Percentiles rank a stretch among this genome's conserved stretches.
These are phyloP conservation scores for Epithemia pelagica DNA, from an alignment of 108 stramenopile genomes.

Conservation along the genomic window DNA sequence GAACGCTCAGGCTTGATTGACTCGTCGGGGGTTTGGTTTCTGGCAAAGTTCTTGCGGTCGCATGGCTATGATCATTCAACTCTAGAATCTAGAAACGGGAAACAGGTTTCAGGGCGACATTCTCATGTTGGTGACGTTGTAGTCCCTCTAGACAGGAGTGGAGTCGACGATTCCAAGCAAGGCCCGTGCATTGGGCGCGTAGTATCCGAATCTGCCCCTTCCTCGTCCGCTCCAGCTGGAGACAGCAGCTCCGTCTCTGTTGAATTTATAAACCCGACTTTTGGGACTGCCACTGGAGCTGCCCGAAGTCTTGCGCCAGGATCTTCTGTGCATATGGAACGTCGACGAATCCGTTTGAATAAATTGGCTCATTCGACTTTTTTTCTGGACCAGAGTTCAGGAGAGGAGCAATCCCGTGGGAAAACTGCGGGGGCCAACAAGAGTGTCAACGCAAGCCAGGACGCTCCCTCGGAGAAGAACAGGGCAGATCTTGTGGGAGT, in stretches of 20 bases:
- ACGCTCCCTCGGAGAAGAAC: background rate
- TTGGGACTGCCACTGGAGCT: slow-evolving; percentile 13
- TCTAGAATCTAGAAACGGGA: slow-evolving; percentile 17
- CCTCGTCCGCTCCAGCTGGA: slow-evolving; percentile 1
- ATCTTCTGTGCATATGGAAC: background rate
- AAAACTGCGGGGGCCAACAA: too few species aligned
- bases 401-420: background rate
- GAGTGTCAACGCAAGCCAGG: too few species aligned
- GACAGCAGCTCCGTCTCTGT: slow-evolving; percentile 2
- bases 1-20: slow-evolving; percentile 35
- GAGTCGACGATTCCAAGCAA: background rate
- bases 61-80: slow-evolving; percentile 29
- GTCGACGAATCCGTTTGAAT: slow-evolving; percentile 7
- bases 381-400: slow-evolving; percentile 2
- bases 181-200: slow-evolving; percentile 16
- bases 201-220: slow-evolving; percentile 14
- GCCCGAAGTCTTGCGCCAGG: background rate
- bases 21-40: slow-evolving; percentile 31
- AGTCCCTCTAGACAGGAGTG: slow-evolving; percentile 20
- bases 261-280: slow-evolving; percentile 15
- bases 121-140: slow-evolving; percentile 40
- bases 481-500: slow-evolving; percentile 5
- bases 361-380: slow-evolving; percentile 10
- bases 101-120: slow-evolving; percentile 15
- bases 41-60: slow-evolving; percentile 22